Percentiles rank a stretch among this genome's conserved stretches.
Evolutionary conservation across 1,284 basidiomycete species (phyloP).

Genomic region (Trametes pubescens): DNA sequence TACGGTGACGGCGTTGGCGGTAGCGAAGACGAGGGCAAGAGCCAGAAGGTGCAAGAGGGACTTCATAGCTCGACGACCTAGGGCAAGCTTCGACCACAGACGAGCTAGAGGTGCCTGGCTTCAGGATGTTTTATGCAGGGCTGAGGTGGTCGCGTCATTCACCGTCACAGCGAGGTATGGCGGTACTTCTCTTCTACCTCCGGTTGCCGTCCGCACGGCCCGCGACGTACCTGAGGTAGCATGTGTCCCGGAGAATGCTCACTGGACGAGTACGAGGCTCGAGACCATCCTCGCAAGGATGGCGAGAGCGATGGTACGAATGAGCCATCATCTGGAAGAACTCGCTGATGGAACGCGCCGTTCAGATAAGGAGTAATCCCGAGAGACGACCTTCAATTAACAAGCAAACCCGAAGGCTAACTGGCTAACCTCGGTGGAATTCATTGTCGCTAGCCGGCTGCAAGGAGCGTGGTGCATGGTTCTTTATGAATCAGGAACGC

Average conservation of each 20-base stretch:
- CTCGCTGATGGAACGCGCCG: constrained; percentile 5
- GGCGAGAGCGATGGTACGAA: constrained; percentile 14
- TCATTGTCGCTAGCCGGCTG: too few relatives aligned
- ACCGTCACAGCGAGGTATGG: constrained; percentile 2
- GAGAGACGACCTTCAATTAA: not conserved
- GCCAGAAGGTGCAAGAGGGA: not conserved
- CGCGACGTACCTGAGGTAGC: constrained; percentile 16
- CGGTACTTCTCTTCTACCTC: constrained; percentile 13
- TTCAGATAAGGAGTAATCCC: not conserved
- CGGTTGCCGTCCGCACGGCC: not conserved
- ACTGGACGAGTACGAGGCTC: not conserved
- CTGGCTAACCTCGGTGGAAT: too few relatives aligned
- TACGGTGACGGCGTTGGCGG: constrained; percentile 18
- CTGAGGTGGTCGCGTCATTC: constrained; percentile 22
- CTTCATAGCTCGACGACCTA: not conserved
- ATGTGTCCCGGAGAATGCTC: not conserved
- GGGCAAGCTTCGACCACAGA: not conserved
- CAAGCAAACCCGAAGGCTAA: not conserved
- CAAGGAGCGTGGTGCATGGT: not conserved
- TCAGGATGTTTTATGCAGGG: not conserved
- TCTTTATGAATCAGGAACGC: not conserved
- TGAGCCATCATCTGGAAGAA: constrained; percentile 25
- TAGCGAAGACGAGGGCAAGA: not conserved
- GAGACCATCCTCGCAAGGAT: constrained; percentile 18
- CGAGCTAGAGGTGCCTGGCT: not conserved